Evolutionary conservation across 768 basidiomycete species (phyloP).

Genomic region (Clavulina sp.): DNA sequence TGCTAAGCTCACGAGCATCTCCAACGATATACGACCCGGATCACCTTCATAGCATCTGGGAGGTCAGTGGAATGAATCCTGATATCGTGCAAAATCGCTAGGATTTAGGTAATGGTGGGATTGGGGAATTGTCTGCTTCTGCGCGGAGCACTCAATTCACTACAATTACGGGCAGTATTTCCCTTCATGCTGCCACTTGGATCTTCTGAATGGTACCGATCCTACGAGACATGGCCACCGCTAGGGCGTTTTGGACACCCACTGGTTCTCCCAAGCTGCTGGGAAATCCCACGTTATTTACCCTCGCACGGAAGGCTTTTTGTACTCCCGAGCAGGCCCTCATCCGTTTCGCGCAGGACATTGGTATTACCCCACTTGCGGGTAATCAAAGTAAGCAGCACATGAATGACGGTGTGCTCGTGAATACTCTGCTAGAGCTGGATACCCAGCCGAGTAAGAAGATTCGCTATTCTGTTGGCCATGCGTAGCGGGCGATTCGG

Average conservation of each 20-base stretch:
- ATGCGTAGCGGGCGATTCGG: too few relatives aligned
- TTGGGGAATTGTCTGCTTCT: constrained; percentile 41
- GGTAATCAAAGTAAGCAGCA: constrained; percentile 54
- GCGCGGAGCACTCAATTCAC: constrained; percentile 40
- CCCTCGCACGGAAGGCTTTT: constrained; percentile 28
- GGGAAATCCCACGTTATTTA: constrained; percentile 27
- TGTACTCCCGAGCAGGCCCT: constrained; percentile 49
- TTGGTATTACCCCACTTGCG: constrained; percentile 52
- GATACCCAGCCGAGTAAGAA: too few relatives aligned
- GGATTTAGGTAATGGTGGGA: constrained; percentile 75
- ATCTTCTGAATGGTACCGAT: not conserved
- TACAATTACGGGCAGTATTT: constrained; percentile 40
- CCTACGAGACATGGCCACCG: not conserved
- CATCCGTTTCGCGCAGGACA: constrained; percentile 48
- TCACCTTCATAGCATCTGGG: constrained; percentile 34
- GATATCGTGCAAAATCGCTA: constrained; percentile 73
- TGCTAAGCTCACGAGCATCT: constrained; percentile 49
- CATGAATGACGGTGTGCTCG: constrained; percentile 54
- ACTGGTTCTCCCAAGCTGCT: constrained; percentile 55
- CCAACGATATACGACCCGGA: constrained; percentile 56
- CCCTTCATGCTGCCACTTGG: not conserved
- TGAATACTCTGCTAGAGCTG: too few relatives aligned
- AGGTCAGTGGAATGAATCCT: constrained; percentile 31
- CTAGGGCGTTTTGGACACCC: constrained; percentile 79
- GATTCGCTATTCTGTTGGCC: too few relatives aligned